Evolutionary conservation across 148 eudicot genomes (phyloP).

Genomic region (Spergularia bocconei): DNA sequence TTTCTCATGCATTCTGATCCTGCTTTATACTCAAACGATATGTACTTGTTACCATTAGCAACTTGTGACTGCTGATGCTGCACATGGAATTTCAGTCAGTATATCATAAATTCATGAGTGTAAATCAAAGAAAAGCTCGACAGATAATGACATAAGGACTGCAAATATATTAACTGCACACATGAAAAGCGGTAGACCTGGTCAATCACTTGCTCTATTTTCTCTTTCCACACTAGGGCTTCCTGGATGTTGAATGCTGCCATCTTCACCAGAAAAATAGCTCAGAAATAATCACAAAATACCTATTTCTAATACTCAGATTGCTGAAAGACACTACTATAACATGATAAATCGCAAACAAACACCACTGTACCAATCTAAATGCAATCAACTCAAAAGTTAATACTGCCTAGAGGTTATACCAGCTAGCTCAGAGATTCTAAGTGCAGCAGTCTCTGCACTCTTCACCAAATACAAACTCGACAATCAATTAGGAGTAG

Average conservation of each 20-base stretch:
- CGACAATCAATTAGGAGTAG: too few relatives aligned
- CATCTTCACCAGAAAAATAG: conserved; percentile 60
- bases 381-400: too few relatives aligned
- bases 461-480: too few relatives aligned
- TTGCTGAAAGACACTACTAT: conserved; percentile 14
- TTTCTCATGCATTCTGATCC: conserved; percentile 73
- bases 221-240: conserved; percentile 96
- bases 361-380: conserved; percentile 5
- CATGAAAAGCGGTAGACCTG: conserved; percentile 47
- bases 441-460: too few relatives aligned
- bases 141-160: background rate
- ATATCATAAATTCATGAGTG: conserved; percentile 10
- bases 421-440: too few relatives aligned
- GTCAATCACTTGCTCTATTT: conserved; percentile 92
- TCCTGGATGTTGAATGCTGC: conserved; percentile 99
- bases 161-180: conserved; percentile 12
- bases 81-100: conserved; percentile 21
- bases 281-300: conserved; percentile 19
- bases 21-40: conserved; percentile 82
- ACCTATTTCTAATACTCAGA: conserved; percentile 2
- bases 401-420: too few relatives aligned
- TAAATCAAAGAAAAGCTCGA: background rate
- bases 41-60: conserved; percentile 77
- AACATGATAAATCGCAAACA: conserved; percentile 10
- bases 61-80: conserved; percentile 93